Base-by-base conservation (phyloP, 495 filamentous ascomycete genomes). In the Penicillium simplicissimum region DNA sequence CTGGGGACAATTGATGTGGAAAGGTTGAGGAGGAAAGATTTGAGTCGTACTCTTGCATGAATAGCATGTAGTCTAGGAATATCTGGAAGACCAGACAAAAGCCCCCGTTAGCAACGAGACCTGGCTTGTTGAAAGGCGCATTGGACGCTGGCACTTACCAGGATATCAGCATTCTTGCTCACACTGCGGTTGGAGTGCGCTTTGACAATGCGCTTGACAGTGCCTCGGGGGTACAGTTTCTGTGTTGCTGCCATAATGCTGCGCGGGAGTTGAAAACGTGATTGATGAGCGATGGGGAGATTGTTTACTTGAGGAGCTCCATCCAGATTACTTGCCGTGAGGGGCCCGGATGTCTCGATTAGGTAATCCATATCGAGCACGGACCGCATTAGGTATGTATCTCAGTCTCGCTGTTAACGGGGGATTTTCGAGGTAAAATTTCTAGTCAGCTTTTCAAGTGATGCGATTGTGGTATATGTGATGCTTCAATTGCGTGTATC, bases 61-160 rank as follows among this genome's bases (percentile, higher is more conserved):
- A 97, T 8, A 96, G 81, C 69, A 90, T 87, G 69, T 96, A 96
- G 68, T 97, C 90, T 36, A 97, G 81, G 69, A 92, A 96, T 23
- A 95, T 88, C 91, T 95, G 47, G 58, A 55, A 65, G 58, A 56
- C 52, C 25, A 25, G 17, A 25, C 31, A 51, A 54, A 37, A 45
- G 52, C 14, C 11, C n/a, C 11, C 4, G 25, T 53, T 56, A 52
- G 60, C 51, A 11, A 52, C 23, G 53, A 36, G 51, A 8, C 9
- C 25, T 21, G 23, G 15, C 55, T 23, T 21, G 45, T 36, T 37
- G 49, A 3, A 56, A 31, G 37, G 45, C 13, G 51, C 35, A n/a
- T 49, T 55, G 45, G 4, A 13, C 7, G 5, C 17, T 4, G 4
- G 34, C n/a, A 60, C 84, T 65, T 82, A 96, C 92, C 80, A 94